Evolutionary conservation across 768 basidiomycete genomes (phyloP), one percentile per base, ranked within the genome.

Genomic region (Lepiota brunneoincarnata): DNA sequence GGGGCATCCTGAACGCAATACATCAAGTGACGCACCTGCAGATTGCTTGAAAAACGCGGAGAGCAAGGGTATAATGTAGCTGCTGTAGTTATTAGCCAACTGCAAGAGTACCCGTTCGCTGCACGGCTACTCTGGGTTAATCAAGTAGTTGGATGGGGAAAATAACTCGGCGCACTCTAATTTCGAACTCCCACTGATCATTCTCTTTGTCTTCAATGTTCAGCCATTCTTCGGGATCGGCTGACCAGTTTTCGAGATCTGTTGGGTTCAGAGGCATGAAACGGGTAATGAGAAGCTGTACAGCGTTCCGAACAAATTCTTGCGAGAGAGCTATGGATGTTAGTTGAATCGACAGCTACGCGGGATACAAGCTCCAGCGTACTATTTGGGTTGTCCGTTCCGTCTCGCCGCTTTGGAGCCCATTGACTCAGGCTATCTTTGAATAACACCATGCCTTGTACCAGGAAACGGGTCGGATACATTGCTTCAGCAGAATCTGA

Each of bases 221-320:
- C 10, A 96, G 81, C 92, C 93, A 99, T 61, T 95, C 91, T 73
- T 99, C 96, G 0, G 95, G 93, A 65, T 95, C 92, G 14, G 79
- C 77, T 70, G 86, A 77, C 91, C 95, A 93, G 4, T 78, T 79
- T 59, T 92, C 83, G 9, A 98, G 76, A 67, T 98, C 96, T 1
- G 78, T 71, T 4, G 88, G 78, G 50, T 87, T 88, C 41, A 99
- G 73, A 11, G 91, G 92, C 67, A 99, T 85, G 63, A 96, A 87
- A 7, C 88, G 81, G 20, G 85, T 86, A 18, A 99, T 80, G 7
- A 99, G 79, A 6, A 94, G 72, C 56, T 82, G 75, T 34, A 86
- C 87, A 6, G 86, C 87, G 54, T 82, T 81, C 61, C 87, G 80
- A 2, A 93, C 85, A 61, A 91, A 89, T 18, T 84, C 79, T 56